phyloP scores from a whole-genome alignment of 2,329 filamentous ascomycete species.

The Waltergamsia citrina region DNA sequence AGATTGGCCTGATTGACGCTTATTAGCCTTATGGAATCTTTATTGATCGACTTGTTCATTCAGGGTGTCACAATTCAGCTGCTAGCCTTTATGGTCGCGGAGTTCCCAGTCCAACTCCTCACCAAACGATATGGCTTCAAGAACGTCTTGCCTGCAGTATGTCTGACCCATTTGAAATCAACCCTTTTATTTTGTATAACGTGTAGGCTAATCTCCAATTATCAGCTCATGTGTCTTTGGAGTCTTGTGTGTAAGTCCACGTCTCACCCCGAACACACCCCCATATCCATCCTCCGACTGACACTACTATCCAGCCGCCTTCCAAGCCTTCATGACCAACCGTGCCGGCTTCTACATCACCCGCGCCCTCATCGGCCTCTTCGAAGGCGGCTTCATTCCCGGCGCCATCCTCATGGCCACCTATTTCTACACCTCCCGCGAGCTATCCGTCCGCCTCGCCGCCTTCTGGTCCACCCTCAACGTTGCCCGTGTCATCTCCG shows the following conservation, averaged over 20 bases:
- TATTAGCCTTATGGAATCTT: too few relatives aligned
- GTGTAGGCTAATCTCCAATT: constrained; percentile 32
- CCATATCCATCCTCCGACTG: too few relatives aligned
- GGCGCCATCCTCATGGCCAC: constrained; percentile 55
- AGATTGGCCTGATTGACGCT: too few relatives aligned
- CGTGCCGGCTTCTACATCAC: constrained; percentile 38
- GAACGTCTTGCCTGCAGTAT: too few relatives aligned
- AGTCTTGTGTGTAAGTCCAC: too few relatives aligned
- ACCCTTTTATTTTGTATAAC: constrained; percentile 12
- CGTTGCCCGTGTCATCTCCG: constrained; percentile 32
- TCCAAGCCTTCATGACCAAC: constrained; percentile 41
- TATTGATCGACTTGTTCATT: not conserved
- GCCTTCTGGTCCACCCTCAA: constrained; percentile 56
- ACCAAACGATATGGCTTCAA: constrained; percentile 50
- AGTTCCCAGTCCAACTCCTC: constrained; percentile 49
- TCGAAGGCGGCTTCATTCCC: constrained; percentile 49
- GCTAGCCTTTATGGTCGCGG: constrained; percentile 41
- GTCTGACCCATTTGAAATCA: too few relatives aligned
- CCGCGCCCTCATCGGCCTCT: constrained; percentile 41
- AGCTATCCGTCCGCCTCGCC: constrained; percentile 56
- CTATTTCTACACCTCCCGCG: constrained; percentile 63
- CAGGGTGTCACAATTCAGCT: constrained; percentile 45
- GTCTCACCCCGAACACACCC: too few relatives aligned
- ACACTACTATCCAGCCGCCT: too few relatives aligned
- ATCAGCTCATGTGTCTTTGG: constrained; percentile 36